These are phyloP conservation scores for Cicer pinnatifidum DNA, from an alignment of 306 rosid species.

Conservation along the genomic window DNA sequence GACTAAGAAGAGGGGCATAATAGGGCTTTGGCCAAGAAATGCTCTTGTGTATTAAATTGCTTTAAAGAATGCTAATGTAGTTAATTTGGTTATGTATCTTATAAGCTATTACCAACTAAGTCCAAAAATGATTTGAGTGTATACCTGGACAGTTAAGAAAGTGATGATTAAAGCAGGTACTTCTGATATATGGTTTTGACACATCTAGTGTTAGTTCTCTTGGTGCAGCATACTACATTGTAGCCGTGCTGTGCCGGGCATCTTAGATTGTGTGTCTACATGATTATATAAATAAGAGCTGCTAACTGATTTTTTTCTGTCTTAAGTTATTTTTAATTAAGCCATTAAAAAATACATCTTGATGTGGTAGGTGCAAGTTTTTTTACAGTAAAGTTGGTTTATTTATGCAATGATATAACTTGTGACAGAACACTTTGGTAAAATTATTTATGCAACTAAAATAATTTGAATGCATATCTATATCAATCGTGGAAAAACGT, in stretches of 20 bases:
- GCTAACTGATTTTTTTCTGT: constrained; percentile 46
- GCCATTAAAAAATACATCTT: too few relatives aligned
- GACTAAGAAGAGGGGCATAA: too few relatives aligned
- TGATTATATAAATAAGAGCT: constrained; percentile 44
- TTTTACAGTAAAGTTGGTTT: too few relatives aligned
- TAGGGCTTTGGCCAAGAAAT: too few relatives aligned
- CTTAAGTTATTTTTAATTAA: too few relatives aligned
- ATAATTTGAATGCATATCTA: too few relatives aligned
- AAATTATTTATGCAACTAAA: too few relatives aligned
- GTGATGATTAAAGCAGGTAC: constrained; percentile 57
- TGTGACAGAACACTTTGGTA: too few relatives aligned
- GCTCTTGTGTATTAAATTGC: not conserved
- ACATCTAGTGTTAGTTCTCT: constrained; percentile 39
- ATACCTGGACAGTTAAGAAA: constrained; percentile 37
- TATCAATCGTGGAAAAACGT: too few relatives aligned
- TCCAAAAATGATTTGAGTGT: not conserved
- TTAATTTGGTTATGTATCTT: too few relatives aligned
- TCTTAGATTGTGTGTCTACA: constrained; percentile 36
- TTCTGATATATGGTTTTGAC: constrained; percentile 42
- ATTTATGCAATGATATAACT: too few relatives aligned
- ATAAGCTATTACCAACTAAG: not conserved
- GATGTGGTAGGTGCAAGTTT: too few relatives aligned
- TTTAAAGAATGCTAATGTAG: not conserved
- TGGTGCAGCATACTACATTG: constrained; percentile 40
- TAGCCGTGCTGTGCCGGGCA: constrained; percentile 42